Percentiles rank a stretch among this genome's conserved stretches.
Conservation (phyloP, 2,329 filamentous ascomycete genomes). For the Ascochyta fabae region DNA sequence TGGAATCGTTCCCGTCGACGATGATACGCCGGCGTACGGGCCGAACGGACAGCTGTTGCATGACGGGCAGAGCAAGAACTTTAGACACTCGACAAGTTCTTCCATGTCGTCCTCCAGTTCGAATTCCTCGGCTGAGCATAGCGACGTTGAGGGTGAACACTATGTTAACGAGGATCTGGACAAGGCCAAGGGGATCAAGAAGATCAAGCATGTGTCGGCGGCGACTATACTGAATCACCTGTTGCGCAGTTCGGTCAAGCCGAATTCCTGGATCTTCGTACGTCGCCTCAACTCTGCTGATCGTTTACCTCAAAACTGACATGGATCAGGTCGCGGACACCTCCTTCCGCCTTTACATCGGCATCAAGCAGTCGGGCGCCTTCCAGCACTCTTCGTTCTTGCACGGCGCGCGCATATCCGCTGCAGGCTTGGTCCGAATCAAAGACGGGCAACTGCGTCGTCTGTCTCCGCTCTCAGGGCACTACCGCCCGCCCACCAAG, state of each 20-base stretch:
- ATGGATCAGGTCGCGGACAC: slow-evolving; percentile 70
- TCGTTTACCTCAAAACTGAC: not conserved
- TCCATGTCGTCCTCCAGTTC: slow-evolving; percentile 34
- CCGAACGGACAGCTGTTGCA: slow-evolving; percentile 33
- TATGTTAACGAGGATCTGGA: slow-evolving; percentile 71
- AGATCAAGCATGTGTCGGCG: slow-evolving; percentile 71
- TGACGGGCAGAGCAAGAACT: slow-evolving; percentile 30
- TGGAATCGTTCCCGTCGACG: slow-evolving; percentile 58
- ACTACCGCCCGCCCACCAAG: slow-evolving; percentile 82
- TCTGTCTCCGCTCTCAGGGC: slow-evolving; percentile 72
- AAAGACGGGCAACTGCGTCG: slow-evolving; percentile 78
- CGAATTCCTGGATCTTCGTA: slow-evolving; percentile 92
- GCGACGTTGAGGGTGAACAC: slow-evolving; percentile 66
- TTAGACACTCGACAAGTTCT: slow-evolving; percentile 27
- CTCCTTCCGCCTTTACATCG: slow-evolving; percentile 82
- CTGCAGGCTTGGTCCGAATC: slow-evolving; percentile 85
- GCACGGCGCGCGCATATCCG: slow-evolving; percentile 79
- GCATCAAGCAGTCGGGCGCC: slow-evolving; percentile 85
- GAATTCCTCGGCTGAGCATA: slow-evolving; percentile 53
- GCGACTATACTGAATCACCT: slow-evolving; percentile 79
- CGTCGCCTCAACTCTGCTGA: slow-evolving; percentile 18
- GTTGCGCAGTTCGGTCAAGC: slow-evolving; percentile 77
- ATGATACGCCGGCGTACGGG: slow-evolving; percentile 52
- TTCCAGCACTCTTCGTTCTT: slow-evolving; percentile 94
- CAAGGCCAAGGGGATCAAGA: slow-evolving; percentile 65